Base-by-base conservation (phyloP, 495 filamentous ascomycete species). In the Penicillium fimorum region DNA sequence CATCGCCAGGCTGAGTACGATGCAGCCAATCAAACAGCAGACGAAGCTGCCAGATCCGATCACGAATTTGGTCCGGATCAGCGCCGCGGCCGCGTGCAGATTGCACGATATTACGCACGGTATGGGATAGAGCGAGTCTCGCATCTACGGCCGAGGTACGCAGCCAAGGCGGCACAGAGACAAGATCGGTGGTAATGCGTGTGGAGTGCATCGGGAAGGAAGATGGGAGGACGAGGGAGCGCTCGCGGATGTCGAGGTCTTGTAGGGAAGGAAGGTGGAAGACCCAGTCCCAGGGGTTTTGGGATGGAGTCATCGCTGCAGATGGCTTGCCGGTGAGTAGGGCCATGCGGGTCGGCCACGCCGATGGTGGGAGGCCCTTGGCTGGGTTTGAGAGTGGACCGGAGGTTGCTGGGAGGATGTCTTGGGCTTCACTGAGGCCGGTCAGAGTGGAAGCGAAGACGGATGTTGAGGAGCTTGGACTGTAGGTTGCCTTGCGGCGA, bases 21-120 rank as follows among this genome's bases (percentile, higher is more conserved):
- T 91, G 89, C 3, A 85, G 80, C 90, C 91, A 96, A 58, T 87
- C 87, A 70, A 96, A 94, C 44, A 98, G 67, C 10, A 93, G 61
- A 53, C 81, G 81, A 22, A 97, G 71, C 51, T 92, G 89, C 71
- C 89, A 81, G 50, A 97, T 64, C 2, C 84, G 75, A 68, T 94
- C 89, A 37, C 84, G 72, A 6, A 75, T 53, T 55, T 73, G 67
- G 46, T 75, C 73, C 0, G 70, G 60, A 45, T 79, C 61, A 71
- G 63, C 69, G 8, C 67, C 66, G 8, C 68, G 70, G 25, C 71
- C 69, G 9, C 53, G 60, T 4, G 68, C 67, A 2, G 71, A 69
- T 41, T 71, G 66, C n/a, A 75, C 82, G 41, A 83, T 78, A 41
- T 84, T 84, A 4, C 77, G 75, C 40, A 89, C 71, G 24, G 81